These are phyloP conservation scores for Striga asiatica DNA, from an alignment of 257 asterid species.

Conservation along the genomic window DNA sequence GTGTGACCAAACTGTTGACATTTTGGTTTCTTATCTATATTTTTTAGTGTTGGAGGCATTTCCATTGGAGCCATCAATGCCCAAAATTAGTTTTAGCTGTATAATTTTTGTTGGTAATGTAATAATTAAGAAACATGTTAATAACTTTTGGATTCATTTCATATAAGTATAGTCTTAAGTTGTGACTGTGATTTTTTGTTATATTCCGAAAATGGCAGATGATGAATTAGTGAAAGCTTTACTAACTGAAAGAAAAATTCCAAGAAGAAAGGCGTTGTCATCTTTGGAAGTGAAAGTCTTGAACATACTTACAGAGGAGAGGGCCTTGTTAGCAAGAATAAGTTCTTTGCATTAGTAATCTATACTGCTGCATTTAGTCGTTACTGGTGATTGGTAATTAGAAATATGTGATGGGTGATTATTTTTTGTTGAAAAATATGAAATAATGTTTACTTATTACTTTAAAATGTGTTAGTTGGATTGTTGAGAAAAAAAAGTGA, in stretches of 20 bases:
- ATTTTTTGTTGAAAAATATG: no score
- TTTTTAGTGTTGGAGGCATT: slow-evolving; percentile 6
- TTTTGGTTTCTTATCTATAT: slow-evolving; percentile 1
- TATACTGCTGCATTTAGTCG: no score
- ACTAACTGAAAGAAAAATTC: slow-evolving; percentile 75
- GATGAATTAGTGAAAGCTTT: slow-evolving; percentile 69
- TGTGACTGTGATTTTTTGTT: slow-evolving; percentile 21
- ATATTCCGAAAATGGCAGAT: slow-evolving; percentile 83
- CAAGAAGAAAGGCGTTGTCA: slow-evolving; percentile 78
- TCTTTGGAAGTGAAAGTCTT: slow-evolving; percentile 58
- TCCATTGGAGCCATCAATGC: slow-evolving; percentile 1
- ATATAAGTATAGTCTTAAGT: slow-evolving; percentile 14
- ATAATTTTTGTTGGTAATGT: not conserved
- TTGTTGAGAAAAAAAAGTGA: no score
- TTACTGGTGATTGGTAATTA: no score
- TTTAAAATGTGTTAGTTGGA: no score
- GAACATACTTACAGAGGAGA: slow-evolving; percentile 77
- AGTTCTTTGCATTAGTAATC: no score
- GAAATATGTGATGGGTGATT: no score
- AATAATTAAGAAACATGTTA: not conserved
- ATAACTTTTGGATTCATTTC: slow-evolving; percentile 2
- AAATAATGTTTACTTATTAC: no score
- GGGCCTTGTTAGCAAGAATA: slow-evolving; percentile 71
- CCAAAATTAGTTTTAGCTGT: slow-evolving; percentile 2
- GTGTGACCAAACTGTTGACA: no score